Evolutionary conservation across 73 alveolate species (phyloP).

Genomic region (Paramecium sonneborni): DNA sequence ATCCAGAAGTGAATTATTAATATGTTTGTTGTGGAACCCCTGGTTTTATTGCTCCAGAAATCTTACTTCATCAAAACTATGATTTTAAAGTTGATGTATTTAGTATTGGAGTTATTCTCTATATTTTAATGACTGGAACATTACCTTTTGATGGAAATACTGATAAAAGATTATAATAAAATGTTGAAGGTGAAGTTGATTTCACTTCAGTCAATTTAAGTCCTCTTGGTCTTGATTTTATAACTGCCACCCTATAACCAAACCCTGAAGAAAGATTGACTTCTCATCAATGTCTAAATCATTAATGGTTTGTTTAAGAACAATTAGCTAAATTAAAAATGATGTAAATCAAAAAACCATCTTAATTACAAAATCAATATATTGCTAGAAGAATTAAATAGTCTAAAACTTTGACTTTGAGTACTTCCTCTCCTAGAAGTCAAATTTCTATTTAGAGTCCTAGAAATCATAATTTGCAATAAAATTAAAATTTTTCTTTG

Average conservation of each 20-base stretch:
- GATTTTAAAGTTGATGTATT: slow-evolving; percentile 60
- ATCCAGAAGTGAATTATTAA: neutral
- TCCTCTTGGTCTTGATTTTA: neutral
- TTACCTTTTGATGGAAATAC: slow-evolving; percentile 25
- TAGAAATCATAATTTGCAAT: neutral
- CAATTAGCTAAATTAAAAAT: neutral
- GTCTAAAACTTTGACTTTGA: neutral
- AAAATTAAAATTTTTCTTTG: neutral
- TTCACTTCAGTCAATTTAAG: neutral
- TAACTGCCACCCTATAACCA: neutral
- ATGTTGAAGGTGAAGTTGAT: neutral
- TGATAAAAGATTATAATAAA: neutral
- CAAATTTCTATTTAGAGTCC: slow-evolving; percentile 6
- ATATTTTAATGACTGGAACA: slow-evolving; percentile 44
- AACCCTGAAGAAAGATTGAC: slow-evolving; percentile 19
- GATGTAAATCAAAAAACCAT: neutral
- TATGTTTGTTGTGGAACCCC: slow-evolving; percentile 45
- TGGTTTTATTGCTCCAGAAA: slow-evolving; percentile 65
- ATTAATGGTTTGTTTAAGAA: neutral
- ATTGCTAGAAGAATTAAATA: slow-evolving; percentile 32
- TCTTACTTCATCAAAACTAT: slow-evolving; percentile 19
- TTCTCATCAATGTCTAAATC: neutral
- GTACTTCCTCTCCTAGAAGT: slow-evolving; percentile 43
- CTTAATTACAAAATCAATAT: neutral
- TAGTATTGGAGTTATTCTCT: slow-evolving; percentile 54